Evolutionary conservation across 805 yeast genomes (phyloP), one percentile per base, ranked within the genome.

Genomic region (Kodamaea nitidulidarum): DNA sequence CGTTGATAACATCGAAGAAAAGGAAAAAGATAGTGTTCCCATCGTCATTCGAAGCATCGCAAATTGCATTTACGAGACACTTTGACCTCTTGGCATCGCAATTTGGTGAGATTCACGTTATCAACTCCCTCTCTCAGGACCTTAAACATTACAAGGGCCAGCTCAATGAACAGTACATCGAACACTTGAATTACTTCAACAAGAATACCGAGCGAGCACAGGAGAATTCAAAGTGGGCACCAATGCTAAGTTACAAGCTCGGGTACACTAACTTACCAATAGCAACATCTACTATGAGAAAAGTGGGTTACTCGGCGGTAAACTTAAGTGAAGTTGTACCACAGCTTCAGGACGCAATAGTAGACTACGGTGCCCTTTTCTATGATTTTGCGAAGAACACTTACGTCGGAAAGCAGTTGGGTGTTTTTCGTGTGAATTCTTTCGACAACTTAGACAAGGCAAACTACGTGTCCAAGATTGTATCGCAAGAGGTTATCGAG

Each of bases 1-100:
- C 49, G 21, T 40, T 66, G 28, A 42, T 75, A 7, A 46, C 54
- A 7, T 43, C 54, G 6, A 56, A 52, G 26, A 54, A 51, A 34
- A 69, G 72, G n/a, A 71, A 67, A 44, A 63, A 63, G 27, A 49
- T 69, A 9, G 63, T 65, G 9, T 71, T 75, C 43, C 73, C 78
- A 1, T 59, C 78, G 36, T 73, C 80, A 1, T 65, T 67, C 35
- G 81, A 76, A 41, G 76, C 80, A 1, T 68, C 78, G 2, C 73
- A 68, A 38, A 75, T 71, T 54, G 77, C 80, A 0, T 71, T 76
- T 38, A 49, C 58, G 15, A 60, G 73, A 28, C 80, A 76, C 49
- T 73, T 76, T 47, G 79, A 75, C 36, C 52, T 51, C 2, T 49
- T 77, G 21, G 57, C 61, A n/a, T 51, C 55, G 22, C 78, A 76